A percentile compares a stretch with the other conserved stretches of the same genome.
Conservation (phyloP, 164 flowering plant genomes). For the Aristolochia californica region DNA sequence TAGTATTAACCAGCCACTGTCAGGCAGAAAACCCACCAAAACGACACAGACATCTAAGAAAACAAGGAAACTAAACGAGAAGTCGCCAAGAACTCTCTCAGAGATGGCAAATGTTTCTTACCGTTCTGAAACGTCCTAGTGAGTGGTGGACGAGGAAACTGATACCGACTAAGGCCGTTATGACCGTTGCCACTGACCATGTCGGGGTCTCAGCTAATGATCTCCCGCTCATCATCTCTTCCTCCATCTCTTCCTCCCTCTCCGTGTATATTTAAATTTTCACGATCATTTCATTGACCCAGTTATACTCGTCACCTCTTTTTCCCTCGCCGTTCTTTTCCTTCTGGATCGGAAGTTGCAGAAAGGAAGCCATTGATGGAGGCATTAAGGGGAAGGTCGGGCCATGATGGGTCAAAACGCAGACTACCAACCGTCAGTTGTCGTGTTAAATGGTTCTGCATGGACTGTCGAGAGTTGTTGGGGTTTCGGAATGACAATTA, state of each 20-base stretch:
- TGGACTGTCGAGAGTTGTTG: constrained; percentile 1
- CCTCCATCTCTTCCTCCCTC: constrained; percentile 4
- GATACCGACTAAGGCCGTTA: constrained; percentile 47
- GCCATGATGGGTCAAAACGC: not conserved
- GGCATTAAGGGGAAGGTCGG: not conserved
- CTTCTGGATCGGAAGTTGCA: not conserved
- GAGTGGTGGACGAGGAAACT: constrained; percentile 42
- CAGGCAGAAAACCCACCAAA: not conserved
- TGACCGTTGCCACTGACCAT: constrained; percentile 81
- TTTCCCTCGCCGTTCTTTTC: not conserved
- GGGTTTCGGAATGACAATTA: not conserved
- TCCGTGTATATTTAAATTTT: not conserved
- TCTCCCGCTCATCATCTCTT: constrained; percentile 19
- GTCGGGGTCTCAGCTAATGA: constrained; percentile 67
- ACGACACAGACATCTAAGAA: not conserved
- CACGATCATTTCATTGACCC: not conserved
- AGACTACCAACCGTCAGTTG: not conserved
- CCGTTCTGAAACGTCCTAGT: constrained; percentile 43
- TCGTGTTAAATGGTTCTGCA: not conserved
- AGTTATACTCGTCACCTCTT: not conserved
- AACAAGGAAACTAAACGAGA: not conserved
- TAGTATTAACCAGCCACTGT: constrained; percentile 73
- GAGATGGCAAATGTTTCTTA: constrained; percentile 3
- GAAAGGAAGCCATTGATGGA: not conserved
- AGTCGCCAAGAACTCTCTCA: not conserved